Evolutionary conservation across 257 asterid genomes (phyloP).

Genomic region (Solanum tarapatanum): DNA sequence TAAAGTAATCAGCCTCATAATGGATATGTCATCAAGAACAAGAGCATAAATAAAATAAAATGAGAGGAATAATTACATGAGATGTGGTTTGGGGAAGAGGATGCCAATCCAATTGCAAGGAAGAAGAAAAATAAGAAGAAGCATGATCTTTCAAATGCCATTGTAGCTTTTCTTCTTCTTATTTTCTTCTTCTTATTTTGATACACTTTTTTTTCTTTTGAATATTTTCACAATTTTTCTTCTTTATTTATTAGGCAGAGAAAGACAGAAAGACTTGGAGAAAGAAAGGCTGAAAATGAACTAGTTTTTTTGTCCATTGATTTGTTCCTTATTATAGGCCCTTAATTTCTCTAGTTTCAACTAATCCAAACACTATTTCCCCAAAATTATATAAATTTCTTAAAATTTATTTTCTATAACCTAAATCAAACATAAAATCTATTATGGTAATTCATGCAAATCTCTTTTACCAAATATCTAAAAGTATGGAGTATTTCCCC

Average conservation of each 20-base stretch:
- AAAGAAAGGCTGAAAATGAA: not conserved
- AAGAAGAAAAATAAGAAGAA: not conserved
- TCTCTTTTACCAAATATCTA: not conserved
- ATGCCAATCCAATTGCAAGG: not conserved
- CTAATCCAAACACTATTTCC: not conserved
- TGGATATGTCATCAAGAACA: not conserved
- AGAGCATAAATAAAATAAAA: not conserved
- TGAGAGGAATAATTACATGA: not conserved
- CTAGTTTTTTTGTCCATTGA: not conserved
- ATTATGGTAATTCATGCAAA: not conserved
- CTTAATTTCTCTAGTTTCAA: not conserved
- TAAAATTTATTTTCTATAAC: not conserved
- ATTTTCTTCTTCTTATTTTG: not conserved
- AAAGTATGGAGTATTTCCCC: not conserved
- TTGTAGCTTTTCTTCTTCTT: not conserved
- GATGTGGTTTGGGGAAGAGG: not conserved
- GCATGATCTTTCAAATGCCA: not conserved
- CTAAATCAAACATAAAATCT: not conserved
- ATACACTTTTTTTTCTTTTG: not conserved
- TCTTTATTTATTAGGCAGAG: not conserved
- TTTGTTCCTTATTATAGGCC: not conserved
- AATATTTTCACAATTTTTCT: not conserved
- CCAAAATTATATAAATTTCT: not conserved
- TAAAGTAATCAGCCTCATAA: too few relatives aligned
- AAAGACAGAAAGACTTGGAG: not conserved